phyloP scores from a whole-genome alignment of 2,329 filamentous ascomycete genomes.

The Coniochaeta hoffmannii region DNA sequence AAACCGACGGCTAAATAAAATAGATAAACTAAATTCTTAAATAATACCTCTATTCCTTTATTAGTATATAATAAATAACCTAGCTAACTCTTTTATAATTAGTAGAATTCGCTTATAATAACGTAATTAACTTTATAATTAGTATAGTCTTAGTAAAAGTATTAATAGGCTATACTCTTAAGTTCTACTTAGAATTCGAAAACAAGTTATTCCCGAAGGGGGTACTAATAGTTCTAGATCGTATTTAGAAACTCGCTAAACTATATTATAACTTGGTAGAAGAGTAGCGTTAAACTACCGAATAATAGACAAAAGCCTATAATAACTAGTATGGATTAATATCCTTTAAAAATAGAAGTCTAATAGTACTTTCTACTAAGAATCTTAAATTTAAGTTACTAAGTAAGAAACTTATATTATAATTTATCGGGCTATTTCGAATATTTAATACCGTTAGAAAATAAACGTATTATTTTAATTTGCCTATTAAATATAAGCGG shows the following conservation, averaged over 20 bases:
- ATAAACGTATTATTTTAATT: background rate
- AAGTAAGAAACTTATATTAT: background rate
- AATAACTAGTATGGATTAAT: background rate
- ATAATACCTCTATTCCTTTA: constrained; percentile 5
- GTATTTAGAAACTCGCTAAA: background rate
- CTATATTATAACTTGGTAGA: background rate
- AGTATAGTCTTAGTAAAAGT: background rate
- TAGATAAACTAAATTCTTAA: constrained; percentile 7
- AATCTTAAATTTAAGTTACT: background rate
- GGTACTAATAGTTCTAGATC: background rate
- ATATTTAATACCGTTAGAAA: background rate
- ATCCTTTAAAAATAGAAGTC: background rate
- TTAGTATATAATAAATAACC: constrained; percentile 2
- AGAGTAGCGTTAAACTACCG: background rate
- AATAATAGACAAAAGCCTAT: background rate
- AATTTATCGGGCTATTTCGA: background rate
- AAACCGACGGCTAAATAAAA: constrained; percentile 9
- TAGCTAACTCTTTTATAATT: background rate
- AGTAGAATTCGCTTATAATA: background rate
- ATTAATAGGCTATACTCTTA: background rate
- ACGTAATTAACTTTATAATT: background rate
- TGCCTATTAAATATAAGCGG: background rate
- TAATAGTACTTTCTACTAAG: background rate
- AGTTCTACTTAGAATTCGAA: background rate
- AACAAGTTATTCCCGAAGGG: background rate